Conservation (phyloP, 108 stramenopile genomes). For the Nitzschia putrida region DNA sequence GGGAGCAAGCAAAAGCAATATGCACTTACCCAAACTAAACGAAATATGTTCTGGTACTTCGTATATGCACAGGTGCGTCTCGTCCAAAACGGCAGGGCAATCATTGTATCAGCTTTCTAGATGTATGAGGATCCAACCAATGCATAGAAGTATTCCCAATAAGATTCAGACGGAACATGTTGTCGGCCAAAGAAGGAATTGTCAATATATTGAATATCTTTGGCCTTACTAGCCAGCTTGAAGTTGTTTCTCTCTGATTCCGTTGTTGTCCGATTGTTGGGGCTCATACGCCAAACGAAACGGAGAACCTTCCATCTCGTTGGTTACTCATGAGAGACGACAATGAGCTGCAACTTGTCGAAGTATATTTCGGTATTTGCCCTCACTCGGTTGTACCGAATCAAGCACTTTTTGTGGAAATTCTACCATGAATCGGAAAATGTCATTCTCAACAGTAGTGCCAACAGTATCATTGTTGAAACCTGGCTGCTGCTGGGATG, state of each 20-base stretch:
- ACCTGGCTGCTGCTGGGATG: too few relatives aligned
- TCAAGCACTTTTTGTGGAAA: constrained; percentile 54
- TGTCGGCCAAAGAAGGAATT: constrained; percentile 71
- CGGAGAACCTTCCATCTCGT: constrained; percentile 55
- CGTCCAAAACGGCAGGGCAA: constrained; percentile 47
- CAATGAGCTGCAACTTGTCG: constrained; percentile 71
- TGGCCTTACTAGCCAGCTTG: constrained; percentile 58
- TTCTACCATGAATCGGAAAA: constrained; percentile 39
- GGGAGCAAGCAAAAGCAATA: background rate
- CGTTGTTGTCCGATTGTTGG: constrained; percentile 15
- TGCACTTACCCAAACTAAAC: constrained; percentile 44
- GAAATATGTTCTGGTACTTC: constrained; percentile 57
- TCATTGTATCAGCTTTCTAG: constrained; percentile 43
- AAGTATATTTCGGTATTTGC: constrained; percentile 61
- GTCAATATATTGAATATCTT: constrained; percentile 76
- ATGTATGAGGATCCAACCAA: constrained; percentile 66
- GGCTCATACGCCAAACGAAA: constrained; percentile 73
- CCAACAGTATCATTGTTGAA: too few relatives aligned
- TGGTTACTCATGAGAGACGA: constrained; percentile 58
- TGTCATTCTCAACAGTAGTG: too few relatives aligned
- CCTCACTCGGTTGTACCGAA: constrained; percentile 42
- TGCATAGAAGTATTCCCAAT: constrained; percentile 70
- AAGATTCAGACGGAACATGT: constrained; percentile 65
- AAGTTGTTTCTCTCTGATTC: constrained; percentile 13
- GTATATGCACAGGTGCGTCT: constrained; percentile 45